Percentiles rank a stretch among this genome's conserved stretches.
phyloP scores from a whole-genome alignment of 2,329 filamentous ascomycete genomes.

The Paracorniculantispora psalliotae region DNA sequence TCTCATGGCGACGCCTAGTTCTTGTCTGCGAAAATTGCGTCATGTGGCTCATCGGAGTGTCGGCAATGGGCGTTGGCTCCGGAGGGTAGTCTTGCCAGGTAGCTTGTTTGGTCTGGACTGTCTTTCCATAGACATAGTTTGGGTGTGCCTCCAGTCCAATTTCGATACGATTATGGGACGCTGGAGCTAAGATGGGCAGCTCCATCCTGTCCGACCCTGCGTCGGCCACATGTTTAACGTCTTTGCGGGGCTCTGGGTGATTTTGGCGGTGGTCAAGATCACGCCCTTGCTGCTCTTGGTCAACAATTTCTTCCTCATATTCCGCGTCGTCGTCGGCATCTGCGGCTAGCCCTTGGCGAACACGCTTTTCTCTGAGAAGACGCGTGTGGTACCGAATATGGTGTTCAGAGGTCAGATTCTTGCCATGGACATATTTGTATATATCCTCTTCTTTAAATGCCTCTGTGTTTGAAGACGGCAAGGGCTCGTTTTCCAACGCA shows the following conservation, averaged over 20 bases:
- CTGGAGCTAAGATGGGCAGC: neutral
- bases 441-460: slow-evolving; percentile 6
- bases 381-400: slow-evolving; percentile 8
- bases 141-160: neutral
- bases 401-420: slow-evolving; percentile 5
- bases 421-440: slow-evolving; percentile 3
- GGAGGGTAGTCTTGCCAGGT: neutral
- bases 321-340: neutral
- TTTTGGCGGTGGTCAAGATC: neutral
- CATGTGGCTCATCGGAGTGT: slow-evolving; percentile 10
- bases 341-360: neutral
- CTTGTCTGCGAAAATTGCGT: neutral
- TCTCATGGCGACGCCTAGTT: neutral
- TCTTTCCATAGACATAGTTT: neutral
- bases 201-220: neutral
- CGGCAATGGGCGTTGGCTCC: slow-evolving; percentile 3
- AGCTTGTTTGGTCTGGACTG: neutral
- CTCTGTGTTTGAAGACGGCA: neutral
- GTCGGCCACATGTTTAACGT: neutral
- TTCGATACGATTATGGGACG: neutral
- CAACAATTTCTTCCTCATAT: neutral
- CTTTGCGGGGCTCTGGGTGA: neutral
- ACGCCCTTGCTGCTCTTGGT: neutral
- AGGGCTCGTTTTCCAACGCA: neutral
- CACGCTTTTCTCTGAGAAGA: neutral